Base-by-base conservation (phyloP, 2,329 filamentous ascomycete genomes). In the Alternaria brassicae region DNA sequence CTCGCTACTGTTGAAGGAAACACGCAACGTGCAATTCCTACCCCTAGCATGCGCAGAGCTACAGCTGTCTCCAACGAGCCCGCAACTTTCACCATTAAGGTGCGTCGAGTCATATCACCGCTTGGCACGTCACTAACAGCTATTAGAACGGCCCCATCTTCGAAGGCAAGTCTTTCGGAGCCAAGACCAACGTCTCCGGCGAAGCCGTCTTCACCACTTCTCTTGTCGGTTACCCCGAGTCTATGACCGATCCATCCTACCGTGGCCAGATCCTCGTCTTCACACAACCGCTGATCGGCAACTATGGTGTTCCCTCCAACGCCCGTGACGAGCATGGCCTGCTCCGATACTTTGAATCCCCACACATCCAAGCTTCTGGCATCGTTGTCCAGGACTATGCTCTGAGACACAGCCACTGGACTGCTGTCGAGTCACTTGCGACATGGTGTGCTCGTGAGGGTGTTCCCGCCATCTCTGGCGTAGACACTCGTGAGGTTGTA, bases 131-230 rank as follows among this genome's bases (percentile, higher is more conserved):
- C 49, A 61, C 75, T 78, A 52, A 78, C 68, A 61, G 50, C 62
- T 52, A 47, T 50, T 74, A 93, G 88, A 92, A 97, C 82, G 95
- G 95, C 62, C 95, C 95, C 42, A 90, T 98, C 76, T 98, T 97
- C 84, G 91, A 92, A 72, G 95, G 95, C 77, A 97, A 91, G 78
- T 96, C 94, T 60, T 99, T 98, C 73, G 95, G 95, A 73, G 95
- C 95, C 76, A 95, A 96, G 80, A 88, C 91, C 79, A 99, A 97
- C 85, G 91, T 98, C 77, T 97, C 93, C 65, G 95, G 95, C 71
- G 95, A 99, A 84, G 95, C 95, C 44, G 95, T 98, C 78, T 99
- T 99, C 85, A 98, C 95, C 63, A 98, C 95, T 61, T 97, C 94
- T 23, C 88, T 98, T 56, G 95, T 99, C 60, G 95, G 95, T 73